Base-by-base conservation (phyloP, 116 monocot species). In the Phalaenopsis hybrid region DNA sequence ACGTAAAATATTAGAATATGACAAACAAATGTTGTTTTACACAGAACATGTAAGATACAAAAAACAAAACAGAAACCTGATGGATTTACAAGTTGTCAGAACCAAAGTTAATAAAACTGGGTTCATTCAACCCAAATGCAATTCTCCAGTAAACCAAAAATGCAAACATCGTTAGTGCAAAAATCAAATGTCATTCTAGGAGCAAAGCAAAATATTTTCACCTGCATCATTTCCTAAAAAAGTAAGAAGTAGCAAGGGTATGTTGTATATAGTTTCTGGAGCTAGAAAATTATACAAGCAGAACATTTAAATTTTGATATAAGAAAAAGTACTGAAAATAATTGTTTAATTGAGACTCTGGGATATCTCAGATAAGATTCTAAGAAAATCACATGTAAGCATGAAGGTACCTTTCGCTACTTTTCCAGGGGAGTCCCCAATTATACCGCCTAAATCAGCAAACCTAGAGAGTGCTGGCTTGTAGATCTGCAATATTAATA, bases 401-500 rank as follows among this genome's bases (percentile, higher is more conserved):
- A 37, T 34, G 34, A 28, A 82, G 65, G 20, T 74, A 95, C 98
- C 98, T 92, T 79, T 90, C 41, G 92, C 85, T 83, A 93, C 86
- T 86, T 89, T 90, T 31, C 75, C 80, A 78, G 95, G 93, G 79
- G 89, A 88, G 44, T 57, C 34, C 15, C 85, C 92, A 44, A 85
- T 78, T 58, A 79, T 68, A 51, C 98, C 98, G 80, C 95, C 98
- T 77, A 90, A 86, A 85, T 89, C 87, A 80, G 86, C 80, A 90
- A 98, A 98, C 78, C 88, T 91, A 25, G 84, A 83, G 51, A 98
- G 52, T 81, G 93, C 83, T 82, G 98, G 98, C 57, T 89, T 85
- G 81, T 92, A 98, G 31, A 95, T 93, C 98, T 98, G 82, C 82
- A 78, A 41, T 25, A 46, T 46, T 20, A 75, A 45, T 75, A 75